Percentiles rank a stretch among this genome's conserved stretches.
Evolutionary conservation across 2,329 filamentous ascomycete species (phyloP).

Genomic region (Aspergillus glaucus): DNA sequence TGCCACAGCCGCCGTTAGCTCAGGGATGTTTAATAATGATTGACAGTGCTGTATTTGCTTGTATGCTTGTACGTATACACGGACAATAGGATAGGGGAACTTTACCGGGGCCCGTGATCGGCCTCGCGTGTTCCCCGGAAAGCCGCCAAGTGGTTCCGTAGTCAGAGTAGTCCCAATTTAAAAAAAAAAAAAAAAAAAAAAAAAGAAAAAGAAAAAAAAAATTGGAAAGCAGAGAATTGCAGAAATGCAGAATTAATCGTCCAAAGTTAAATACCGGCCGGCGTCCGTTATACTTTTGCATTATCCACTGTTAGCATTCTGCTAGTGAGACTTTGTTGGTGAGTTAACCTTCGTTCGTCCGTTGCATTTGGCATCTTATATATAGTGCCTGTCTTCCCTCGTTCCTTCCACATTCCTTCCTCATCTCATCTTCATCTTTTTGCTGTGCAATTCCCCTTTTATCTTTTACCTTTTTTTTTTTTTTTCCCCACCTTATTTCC

Average conservation of each 20-base stretch:
- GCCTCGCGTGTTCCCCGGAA: background rate
- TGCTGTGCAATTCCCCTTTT: background rate
- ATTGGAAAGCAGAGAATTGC: too few relatives aligned
- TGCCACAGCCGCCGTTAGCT: too few relatives aligned
- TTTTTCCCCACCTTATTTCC: background rate
- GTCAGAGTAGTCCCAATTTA: background rate
- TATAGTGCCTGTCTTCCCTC: slow-evolving; percentile 1
- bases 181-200: background rate
- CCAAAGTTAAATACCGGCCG: background rate
- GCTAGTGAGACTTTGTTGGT: background rate
- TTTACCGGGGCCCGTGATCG: background rate
- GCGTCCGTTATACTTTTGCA: background rate
- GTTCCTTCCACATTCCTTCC: background rate
- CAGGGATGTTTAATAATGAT: too few relatives aligned
- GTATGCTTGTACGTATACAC: too few relatives aligned
- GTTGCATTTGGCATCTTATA: background rate
- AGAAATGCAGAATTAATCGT: too few relatives aligned
- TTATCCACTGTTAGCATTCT: too few relatives aligned
- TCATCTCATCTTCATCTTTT: background rate
- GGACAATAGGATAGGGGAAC: too few relatives aligned
- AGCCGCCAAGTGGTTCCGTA: background rate
- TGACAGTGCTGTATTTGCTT: too few relatives aligned
- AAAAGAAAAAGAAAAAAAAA: background rate
- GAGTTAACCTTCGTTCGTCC: background rate
- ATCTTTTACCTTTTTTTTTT: slow-evolving; percentile 5